Evolutionary conservation across 306 rosid species (phyloP), one percentile per base, ranked within the genome.

Genomic region (Elaeagnus macrophylla): DNA sequence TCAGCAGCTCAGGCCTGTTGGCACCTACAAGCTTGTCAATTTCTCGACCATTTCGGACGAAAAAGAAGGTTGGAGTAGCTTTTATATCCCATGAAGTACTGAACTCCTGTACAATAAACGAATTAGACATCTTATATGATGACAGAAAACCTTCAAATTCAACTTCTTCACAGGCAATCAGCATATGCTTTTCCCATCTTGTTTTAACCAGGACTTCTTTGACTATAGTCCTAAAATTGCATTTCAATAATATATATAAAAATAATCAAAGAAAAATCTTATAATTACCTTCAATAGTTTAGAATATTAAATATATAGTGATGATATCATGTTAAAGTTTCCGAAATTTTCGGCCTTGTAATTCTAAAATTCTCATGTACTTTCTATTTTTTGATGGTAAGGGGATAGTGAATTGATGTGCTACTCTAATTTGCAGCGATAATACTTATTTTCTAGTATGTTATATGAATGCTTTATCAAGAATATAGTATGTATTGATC

Each of bases 1-100:
- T 79, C 80, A 75, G 79, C 65, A 93, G 77, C 83, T 87, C 99
- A 2, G 89, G 82, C 76, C 72, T 93, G 84, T 93, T 93, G 50
- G 99, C 99, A 57, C 99, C 99, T 0, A 93, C 99, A 32, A 93
- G 99, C 77, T 93, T 93, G 77, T 87, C 99, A 36, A 93, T 6
- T 71, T 93, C 81, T 72, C 84, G 58, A 6, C 96, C 96, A 51
- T 84, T 81, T 75, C 67, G 76, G 10, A 93, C 85, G 78, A 93
- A 84, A 82, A 93, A 93, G 79, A 93, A 93, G 12, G 99, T 93
- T 1, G 99, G 99, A 51, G 99, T 93, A 60, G 96, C 99, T 73
- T 93, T 93, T 52, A 93, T 87, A 64, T 93, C 99, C 99, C 94
- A 93, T 10, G 95, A 71, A 61, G 89, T 69, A 75, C 96, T 87